Conservation (phyloP, 2,329 filamentous ascomycete species). For the Epichloe coenophiala region DNA sequence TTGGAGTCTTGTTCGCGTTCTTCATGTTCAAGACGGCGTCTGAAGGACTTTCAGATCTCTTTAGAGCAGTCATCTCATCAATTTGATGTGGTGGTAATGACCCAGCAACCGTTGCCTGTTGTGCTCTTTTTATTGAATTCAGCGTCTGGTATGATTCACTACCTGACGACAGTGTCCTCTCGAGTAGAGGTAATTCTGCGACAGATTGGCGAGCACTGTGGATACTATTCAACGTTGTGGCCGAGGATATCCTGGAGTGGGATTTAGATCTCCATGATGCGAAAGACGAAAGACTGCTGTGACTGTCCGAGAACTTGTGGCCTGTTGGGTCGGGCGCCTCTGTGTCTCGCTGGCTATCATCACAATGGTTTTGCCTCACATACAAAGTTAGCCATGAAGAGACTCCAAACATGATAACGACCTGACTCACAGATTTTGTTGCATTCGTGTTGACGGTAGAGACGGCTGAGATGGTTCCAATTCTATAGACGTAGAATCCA, state of each 20-base stretch:
- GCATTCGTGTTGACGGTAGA: background rate
- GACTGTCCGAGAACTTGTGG: slow-evolving; percentile 31
- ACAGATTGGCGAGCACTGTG: slow-evolving; percentile 20
- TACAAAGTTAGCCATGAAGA: background rate
- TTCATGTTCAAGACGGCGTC: slow-evolving; percentile 14
- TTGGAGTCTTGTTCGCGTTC: background rate
- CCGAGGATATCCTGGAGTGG: slow-evolving; percentile 40
- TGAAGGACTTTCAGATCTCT: slow-evolving; percentile 9
- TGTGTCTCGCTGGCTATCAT: slow-evolving; percentile 1
- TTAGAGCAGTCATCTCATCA: background rate
- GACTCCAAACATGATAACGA: background rate
- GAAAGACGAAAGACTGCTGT: slow-evolving; percentile 38
- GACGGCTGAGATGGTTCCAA: slow-evolving; percentile 2
- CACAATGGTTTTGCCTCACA: slow-evolving; percentile 3
- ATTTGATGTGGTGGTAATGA: background rate
- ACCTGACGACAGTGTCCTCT: slow-evolving; percentile 20
- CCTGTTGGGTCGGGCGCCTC: slow-evolving; percentile 5
- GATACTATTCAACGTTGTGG: slow-evolving; percentile 34
- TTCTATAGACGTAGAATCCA: slow-evolving; percentile 13
- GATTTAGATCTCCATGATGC: slow-evolving; percentile 31
- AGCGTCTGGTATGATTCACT: slow-evolving; percentile 9
- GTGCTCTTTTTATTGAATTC: slow-evolving; percentile 1
- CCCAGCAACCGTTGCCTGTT: background rate
- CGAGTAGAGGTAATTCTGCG: slow-evolving; percentile 24
- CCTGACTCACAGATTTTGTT: slow-evolving; percentile 2